Evolutionary conservation across 129 eudicot species (phyloP).

Genomic region (Calendula officinalis): DNA sequence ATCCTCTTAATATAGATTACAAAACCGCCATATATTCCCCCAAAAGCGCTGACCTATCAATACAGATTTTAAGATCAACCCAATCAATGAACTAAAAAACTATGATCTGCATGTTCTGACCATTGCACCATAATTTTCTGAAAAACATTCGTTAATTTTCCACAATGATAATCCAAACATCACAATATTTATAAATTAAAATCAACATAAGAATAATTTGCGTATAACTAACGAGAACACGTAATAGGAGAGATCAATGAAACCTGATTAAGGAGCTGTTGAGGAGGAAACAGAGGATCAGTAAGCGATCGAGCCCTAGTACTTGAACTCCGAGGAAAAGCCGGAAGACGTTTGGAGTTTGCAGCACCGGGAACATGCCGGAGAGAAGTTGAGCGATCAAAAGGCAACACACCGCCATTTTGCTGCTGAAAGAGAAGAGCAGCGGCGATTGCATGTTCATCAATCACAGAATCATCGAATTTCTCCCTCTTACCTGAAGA

Average conservation of each 20-base stretch:
- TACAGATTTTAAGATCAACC: too few relatives aligned
- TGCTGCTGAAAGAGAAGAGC: conserved; percentile 69
- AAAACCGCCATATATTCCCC: too few relatives aligned
- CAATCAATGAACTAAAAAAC: too few relatives aligned
- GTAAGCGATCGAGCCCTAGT: conserved; percentile 67
- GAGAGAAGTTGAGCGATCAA: conserved; percentile 75
- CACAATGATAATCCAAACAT: not conserved
- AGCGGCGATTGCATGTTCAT: conserved; percentile 73
- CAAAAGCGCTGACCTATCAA: too few relatives aligned
- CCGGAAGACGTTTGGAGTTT: conserved; percentile 41
- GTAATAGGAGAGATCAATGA: too few relatives aligned
- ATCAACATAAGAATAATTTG: conserved; percentile 1
- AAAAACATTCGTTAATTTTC: not conserved
- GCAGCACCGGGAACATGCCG: conserved; percentile 26
- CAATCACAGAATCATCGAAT: conserved; percentile 48
- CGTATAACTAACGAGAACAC: not conserved
- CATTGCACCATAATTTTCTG: too few relatives aligned
- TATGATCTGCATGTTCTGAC: too few relatives aligned
- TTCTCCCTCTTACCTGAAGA: conserved; percentile 35
- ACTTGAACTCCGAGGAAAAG: conserved; percentile 77
- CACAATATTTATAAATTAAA: not conserved
- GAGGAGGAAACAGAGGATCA: conserved; percentile 94
- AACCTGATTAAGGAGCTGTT: conserved; percentile 81
- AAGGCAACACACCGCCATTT: conserved; percentile 46
- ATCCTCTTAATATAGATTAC: too few relatives aligned